Base-by-base conservation (phyloP, 306 rosid genomes). In the Castanea sativa region DNA sequence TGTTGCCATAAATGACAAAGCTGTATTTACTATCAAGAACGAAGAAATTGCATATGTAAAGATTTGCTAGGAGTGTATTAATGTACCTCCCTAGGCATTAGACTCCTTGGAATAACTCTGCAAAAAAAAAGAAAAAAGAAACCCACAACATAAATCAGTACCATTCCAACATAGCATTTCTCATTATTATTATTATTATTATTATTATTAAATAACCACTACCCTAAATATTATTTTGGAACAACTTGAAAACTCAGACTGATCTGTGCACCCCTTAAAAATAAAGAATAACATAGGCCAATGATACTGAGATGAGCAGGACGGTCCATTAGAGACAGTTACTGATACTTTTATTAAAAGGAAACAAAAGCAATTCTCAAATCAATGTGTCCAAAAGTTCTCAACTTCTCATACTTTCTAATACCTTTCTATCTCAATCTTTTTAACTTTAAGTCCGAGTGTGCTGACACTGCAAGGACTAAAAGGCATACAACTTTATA, bases 41-140 rank as follows among this genome's bases (percentile, higher is more conserved):
- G 6, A 60, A 60, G 16, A 60, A 60, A 60, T 25, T 60, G 33
- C 67, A 25, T 18, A 3, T 15, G 41, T 5, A 64, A 8, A 7
- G 29, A 32, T 61, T 51, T 55, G 20, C 12, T 69, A 19, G 60
- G 76, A 43, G 12, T 57, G 3, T 10, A n/a, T n/a, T 38, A n/a
- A 60, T 18, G 55, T 90, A 96, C 99, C 99, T 96, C 98, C 74
- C 91, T 88, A 29, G 99, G 96, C 96, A 93, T 96, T 38, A 96
- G 90, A 75, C 94, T 90, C 79, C 72, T 90, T 25, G 99, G 99
- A 73, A 96, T 96, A 77, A 96, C 83, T 61, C 99, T 96, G 97
- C 86, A 86, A 69, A 80, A 75, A 75, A 23, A 23, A 23, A 23
- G 23, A 59, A 85, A 63, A 45, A 80, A 75, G 32, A 81, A 19